These are phyloP conservation scores for Gaultheria prostrata DNA, from an alignment of 148 eudicot species.

Conservation along the genomic window DNA sequence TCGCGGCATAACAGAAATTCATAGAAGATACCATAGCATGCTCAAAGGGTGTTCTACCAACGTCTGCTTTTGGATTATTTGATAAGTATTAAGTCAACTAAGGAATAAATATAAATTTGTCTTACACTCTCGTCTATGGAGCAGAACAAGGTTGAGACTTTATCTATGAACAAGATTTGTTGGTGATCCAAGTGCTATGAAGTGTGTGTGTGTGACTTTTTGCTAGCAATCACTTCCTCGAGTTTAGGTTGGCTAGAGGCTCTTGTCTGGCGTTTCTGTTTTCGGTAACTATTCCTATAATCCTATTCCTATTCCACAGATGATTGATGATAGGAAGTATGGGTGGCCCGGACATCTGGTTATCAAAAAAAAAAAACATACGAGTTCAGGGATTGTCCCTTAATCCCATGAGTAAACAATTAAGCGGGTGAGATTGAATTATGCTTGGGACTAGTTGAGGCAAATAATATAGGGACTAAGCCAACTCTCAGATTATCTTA, in stretches of 20 bases:
- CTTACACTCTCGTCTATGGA: background rate
- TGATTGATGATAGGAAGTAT: background rate
- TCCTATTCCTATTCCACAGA: background rate
- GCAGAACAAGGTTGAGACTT: background rate
- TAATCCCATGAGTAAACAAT: too few relatives aligned
- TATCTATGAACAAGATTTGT: background rate
- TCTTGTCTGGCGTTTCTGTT: background rate
- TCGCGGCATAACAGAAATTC: too few relatives aligned
- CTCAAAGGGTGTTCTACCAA: too few relatives aligned
- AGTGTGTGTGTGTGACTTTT: background rate
- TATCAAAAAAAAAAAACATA: too few relatives aligned
- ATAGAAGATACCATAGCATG: too few relatives aligned
- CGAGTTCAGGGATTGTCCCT: too few relatives aligned
- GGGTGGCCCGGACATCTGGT: too few relatives aligned
- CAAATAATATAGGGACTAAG: too few relatives aligned
- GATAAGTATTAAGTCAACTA: background rate
- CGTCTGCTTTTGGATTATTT: background rate
- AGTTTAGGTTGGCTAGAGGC: background rate
- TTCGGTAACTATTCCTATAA: background rate
- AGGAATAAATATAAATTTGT: background rate
- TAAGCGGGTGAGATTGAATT: too few relatives aligned
- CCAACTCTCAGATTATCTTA: too few relatives aligned
- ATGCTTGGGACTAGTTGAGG: too few relatives aligned
- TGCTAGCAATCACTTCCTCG: background rate
- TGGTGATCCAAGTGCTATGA: background rate